A percentile compares a stretch with the other conserved stretches of the same genome.
Evolutionary conservation across 108 stramenopile species (phyloP).

Genomic region (Seminavis robusta): DNA sequence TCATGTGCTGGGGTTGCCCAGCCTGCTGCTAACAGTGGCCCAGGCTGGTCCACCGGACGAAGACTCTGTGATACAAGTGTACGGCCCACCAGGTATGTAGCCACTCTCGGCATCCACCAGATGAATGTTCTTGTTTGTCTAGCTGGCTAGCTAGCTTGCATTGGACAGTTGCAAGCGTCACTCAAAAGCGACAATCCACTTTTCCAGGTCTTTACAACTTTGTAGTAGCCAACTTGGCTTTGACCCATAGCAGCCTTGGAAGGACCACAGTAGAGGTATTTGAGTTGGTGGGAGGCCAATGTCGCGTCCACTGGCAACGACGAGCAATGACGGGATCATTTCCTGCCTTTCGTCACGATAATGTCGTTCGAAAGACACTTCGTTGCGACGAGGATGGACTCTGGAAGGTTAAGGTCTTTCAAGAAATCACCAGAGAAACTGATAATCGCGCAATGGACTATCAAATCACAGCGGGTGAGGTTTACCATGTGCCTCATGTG

Average conservation of each 20-base stretch:
- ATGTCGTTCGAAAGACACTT: constrained; percentile 24
- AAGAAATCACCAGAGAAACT: constrained; percentile 8
- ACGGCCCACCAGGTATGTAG: no score
- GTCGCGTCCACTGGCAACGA: constrained; percentile 28
- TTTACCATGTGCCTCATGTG: constrained; percentile 70
- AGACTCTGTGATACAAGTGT: no score
- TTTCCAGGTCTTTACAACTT: constrained; percentile 69
- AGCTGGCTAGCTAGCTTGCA: not conserved
- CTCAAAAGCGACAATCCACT: constrained; percentile 78
- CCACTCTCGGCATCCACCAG: not conserved
- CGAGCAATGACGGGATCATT: constrained; percentile 47
- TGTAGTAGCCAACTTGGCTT: constrained; percentile 49
- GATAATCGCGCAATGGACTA: constrained; percentile 18
- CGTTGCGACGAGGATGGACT: constrained; percentile 42
- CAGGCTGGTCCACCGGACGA: not conserved
- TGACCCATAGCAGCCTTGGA: constrained; percentile 51
- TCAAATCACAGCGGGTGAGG: constrained; percentile 72
- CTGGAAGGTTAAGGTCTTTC: constrained; percentile 56
- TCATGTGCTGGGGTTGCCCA: constrained; percentile 89
- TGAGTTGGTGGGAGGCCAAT: constrained; percentile 64
- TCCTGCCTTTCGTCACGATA: constrained; percentile 49
- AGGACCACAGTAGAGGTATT: constrained; percentile 50
- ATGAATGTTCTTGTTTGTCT: no score
- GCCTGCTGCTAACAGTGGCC: constrained; percentile 47
- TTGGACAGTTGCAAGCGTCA: constrained; percentile 2